phyloP scores from a whole-genome alignment of 805 yeast species.

The Sugiyamaella americana region DNA sequence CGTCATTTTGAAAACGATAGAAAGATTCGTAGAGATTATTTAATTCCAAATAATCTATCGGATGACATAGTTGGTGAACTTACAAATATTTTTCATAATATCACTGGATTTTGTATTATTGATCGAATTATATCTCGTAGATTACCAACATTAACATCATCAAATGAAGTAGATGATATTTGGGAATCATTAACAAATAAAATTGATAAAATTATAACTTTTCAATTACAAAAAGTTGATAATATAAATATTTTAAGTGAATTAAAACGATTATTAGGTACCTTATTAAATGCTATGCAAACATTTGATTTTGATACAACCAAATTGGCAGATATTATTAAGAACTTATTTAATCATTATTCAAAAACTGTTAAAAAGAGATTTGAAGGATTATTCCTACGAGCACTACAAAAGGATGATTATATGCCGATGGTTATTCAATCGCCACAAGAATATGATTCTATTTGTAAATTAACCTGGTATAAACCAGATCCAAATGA shows the following conservation, averaged over 20 bases:
- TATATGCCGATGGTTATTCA: conserved; percentile 79
- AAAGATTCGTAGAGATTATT: conserved; percentile 58
- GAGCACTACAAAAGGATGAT: conserved; percentile 68
- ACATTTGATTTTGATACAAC: conserved; percentile 56
- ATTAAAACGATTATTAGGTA: conserved; percentile 60
- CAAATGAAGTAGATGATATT: conserved; percentile 59
- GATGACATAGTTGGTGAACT: conserved; percentile 37
- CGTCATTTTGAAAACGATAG: conserved; percentile 66
- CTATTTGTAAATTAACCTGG: conserved; percentile 65
- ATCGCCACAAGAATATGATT: conserved; percentile 52
- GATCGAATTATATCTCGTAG: conserved; percentile 60
- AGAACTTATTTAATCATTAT: conserved; percentile 52
- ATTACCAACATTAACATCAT: conserved; percentile 57
- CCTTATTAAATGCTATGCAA: conserved; percentile 70
- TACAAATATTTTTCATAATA: conserved; percentile 33
- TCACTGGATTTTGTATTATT: conserved; percentile 70
- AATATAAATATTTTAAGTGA: conserved; percentile 37
- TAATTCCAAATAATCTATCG: conserved; percentile 56
- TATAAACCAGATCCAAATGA: conserved; percentile 48
- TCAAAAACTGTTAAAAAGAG: conserved; percentile 49
- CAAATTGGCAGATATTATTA: conserved; percentile 56
- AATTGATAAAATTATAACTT: conserved; percentile 23
- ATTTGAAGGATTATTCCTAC: conserved; percentile 56
- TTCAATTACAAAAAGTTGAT: conserved; percentile 35
- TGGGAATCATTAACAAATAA: conserved; percentile 60